Evolutionary conservation across 2,329 filamentous ascomycete species (phyloP), one percentile per base, ranked within the genome.

Genomic region (Lasiodiplodia hormozganensis): DNA sequence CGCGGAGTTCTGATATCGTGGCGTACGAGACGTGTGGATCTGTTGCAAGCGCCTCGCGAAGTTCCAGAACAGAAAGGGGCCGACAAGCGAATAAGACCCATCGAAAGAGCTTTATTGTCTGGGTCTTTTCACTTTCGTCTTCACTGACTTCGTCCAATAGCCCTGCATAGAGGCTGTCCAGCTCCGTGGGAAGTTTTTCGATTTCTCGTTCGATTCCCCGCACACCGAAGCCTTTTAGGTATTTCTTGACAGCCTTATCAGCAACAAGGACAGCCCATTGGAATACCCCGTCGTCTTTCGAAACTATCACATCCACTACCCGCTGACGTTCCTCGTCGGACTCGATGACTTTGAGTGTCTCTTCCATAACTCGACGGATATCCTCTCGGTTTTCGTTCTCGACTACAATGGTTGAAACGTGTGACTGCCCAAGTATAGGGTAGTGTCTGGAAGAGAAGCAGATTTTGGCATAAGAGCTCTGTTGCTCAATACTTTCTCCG

Each of bases 41-140:
- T 21, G 68, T 58, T 65, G 69, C 65, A 65, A 71, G 68, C 21
- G 70, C 70, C 10, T 71, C 68, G 36, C 69, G 70, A 68, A 71
- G 70, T 43, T 71, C 70, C 54, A 69, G 70, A 8, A 58, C 53
- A 25, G 70, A 70, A n/a, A 71, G 23, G 4, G 58, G 58, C 2
- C 36, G 36, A 3, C 25, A 38, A 18, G 58, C 28, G 14, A 49
- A 62, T 7, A 62, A 5, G 10, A 62, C 14, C 58, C 58, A 62
- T 21, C 21, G 38, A 16, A 62, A 62, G 0, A 62, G 36, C 34
- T 71, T 71, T 4, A 23, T 31, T 43, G 60, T 7, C 18, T 57
- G 12, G 0, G 2, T 2, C 21, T 16, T 38, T 14, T 38, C 53
- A 7, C 3, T 1, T 10, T 38, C 31, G 8, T 25, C 18, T 5